These are phyloP conservation scores for Fusarium lyarnte DNA, from an alignment of 2,329 filamentous ascomycete species.

Conservation along the genomic window DNA sequence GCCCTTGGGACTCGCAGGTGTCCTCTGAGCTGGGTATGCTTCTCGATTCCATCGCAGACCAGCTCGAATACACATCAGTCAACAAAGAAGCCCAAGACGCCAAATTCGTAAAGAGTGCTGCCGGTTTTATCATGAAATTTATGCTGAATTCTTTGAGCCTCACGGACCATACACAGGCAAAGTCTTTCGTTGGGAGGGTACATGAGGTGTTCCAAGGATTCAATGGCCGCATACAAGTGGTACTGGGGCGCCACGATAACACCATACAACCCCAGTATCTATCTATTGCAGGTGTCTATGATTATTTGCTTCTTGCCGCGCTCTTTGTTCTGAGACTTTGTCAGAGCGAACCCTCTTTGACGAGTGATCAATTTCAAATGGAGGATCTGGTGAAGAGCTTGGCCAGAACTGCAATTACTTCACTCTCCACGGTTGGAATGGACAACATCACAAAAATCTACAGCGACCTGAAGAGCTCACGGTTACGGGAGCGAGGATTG, in stretches of 20 bases:
- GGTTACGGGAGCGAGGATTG: conserved; percentile 62
- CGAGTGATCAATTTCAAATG: conserved; percentile 53
- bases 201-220: conserved; percentile 57
- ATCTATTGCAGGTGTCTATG: conserved; percentile 41
- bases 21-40: conserved; percentile 71
- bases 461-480: conserved; percentile 55
- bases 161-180: conserved; percentile 45
- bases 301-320: conserved; percentile 47
- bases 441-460: conserved; percentile 58
- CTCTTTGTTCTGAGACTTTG: conserved; percentile 56
- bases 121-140: conserved; percentile 60
- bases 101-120: conserved; percentile 43
- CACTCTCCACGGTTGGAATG: conserved; percentile 56
- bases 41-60: conserved; percentile 67
- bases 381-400: conserved; percentile 60
- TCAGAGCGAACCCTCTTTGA: conserved; percentile 46
- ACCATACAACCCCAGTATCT: background rate
- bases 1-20: conserved; percentile 63
- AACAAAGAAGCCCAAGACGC: conserved; percentile 8
- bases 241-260: conserved; percentile 11
- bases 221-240: conserved; percentile 43
- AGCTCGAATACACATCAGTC: conserved; percentile 43
- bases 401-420: conserved; percentile 50
- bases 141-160: conserved; percentile 56
- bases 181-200: conserved; percentile 56